Evolutionary conservation across 805 yeast genomes (phyloP).

Genomic region (Wickerhamomyces xylosicus): DNA sequence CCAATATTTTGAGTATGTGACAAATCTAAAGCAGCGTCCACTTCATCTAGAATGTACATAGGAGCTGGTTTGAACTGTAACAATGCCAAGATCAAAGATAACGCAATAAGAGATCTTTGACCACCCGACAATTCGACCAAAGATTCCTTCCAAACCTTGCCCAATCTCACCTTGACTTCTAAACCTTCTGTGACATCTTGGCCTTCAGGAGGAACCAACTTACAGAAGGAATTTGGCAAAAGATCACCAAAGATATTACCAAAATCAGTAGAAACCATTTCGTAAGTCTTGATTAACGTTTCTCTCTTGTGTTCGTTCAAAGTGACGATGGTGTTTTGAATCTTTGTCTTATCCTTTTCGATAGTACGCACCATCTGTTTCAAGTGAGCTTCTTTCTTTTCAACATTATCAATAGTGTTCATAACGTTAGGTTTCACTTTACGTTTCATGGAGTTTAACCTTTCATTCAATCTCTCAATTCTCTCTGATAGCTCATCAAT

Average conservation of each 20-base stretch:
- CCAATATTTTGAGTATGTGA: slow-evolving; percentile 98
- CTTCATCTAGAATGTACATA: slow-evolving; percentile 95
- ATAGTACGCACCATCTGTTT: slow-evolving; percentile 77
- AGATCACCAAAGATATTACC: slow-evolving; percentile 85
- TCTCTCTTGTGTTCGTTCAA: slow-evolving; percentile 79
- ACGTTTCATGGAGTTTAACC: slow-evolving; percentile 60
- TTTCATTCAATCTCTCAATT: slow-evolving; percentile 42
- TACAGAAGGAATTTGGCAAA: slow-evolving; percentile 83
- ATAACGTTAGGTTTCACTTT: slow-evolving; percentile 79
- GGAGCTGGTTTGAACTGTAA: slow-evolving; percentile 97
- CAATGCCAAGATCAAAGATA: slow-evolving; percentile 84
- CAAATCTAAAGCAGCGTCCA: slow-evolving; percentile 95
- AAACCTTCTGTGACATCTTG: slow-evolving; percentile 82
- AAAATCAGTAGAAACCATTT: slow-evolving; percentile 79
- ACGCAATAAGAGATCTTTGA: slow-evolving; percentile 87
- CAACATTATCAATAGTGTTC: slow-evolving; percentile 88
- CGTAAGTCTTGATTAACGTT: slow-evolving; percentile 76
- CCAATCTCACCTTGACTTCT: slow-evolving; percentile 82
- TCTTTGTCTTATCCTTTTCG: slow-evolving; percentile 80
- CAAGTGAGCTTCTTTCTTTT: slow-evolving; percentile 72
- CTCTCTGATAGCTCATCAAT: slow-evolving; percentile 52
- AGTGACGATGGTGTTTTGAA: slow-evolving; percentile 76
- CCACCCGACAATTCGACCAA: slow-evolving; percentile 95
- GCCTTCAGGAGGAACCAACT: slow-evolving; percentile 73
- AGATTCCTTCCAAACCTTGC: slow-evolving; percentile 92